phyloP scores from a whole-genome alignment of 1,284 basidiomycete genomes.

The Ustilago trichophora region DNA sequence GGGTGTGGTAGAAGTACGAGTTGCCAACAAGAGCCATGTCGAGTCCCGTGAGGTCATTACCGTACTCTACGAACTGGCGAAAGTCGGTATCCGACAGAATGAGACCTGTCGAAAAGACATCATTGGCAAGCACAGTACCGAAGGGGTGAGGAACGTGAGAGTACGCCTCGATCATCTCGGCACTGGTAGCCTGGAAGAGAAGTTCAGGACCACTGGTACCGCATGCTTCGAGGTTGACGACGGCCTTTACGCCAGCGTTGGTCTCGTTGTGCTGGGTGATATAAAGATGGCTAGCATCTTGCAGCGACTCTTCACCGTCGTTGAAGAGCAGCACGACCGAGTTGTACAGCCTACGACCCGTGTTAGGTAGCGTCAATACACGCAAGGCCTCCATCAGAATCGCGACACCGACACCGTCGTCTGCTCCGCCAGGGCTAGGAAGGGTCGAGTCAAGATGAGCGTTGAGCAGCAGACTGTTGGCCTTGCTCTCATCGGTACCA shows the following conservation, averaged over 20 bases:
- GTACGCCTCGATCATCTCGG: conserved; percentile 92
- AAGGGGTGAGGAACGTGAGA: conserved; percentile 86
- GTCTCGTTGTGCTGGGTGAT: conserved; percentile 63
- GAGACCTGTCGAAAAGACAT: conserved; percentile 91
- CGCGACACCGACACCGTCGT: conserved; percentile 83
- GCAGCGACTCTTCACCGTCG: conserved; percentile 85
- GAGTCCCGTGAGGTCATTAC: conserved; percentile 68
- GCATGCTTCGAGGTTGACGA: conserved; percentile 92
- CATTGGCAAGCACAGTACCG: conserved; percentile 90
- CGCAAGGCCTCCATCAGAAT: conserved; percentile 82
- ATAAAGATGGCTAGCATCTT: conserved; percentile 84
- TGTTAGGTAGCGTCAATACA: conserved; percentile 77
- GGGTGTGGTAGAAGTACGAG: conserved; percentile 91
- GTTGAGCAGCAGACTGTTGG: conserved; percentile 77
- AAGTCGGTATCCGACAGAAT: conserved; percentile 72
- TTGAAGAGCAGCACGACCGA: conserved; percentile 93
- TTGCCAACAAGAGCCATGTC: conserved; percentile 94
- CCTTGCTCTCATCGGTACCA: conserved; percentile 72
- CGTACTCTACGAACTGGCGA: conserved; percentile 88
- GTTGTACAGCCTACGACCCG: conserved; percentile 78
- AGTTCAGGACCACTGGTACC: conserved; percentile 88
- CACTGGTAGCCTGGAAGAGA: conserved; percentile 93
- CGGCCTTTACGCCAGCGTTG: conserved; percentile 77
- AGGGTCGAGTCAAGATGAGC: conserved; percentile 81
- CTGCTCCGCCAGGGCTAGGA: conserved; percentile 68